Conservation (phyloP, 2,329 filamentous ascomycete genomes). For the Cucurbitaria berberidis region DNA sequence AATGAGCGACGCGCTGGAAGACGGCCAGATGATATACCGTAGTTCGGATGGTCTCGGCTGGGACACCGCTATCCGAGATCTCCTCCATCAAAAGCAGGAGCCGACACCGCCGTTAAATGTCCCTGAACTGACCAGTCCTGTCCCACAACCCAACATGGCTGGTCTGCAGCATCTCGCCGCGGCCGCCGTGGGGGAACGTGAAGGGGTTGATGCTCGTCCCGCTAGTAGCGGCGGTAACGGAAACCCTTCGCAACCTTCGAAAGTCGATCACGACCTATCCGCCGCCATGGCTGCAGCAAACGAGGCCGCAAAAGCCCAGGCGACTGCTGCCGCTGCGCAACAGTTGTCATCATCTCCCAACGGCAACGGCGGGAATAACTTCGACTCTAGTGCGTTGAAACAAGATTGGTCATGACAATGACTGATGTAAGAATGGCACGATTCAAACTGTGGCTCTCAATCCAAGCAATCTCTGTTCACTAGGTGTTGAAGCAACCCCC, state of each 20-base stretch:
- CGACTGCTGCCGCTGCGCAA: conserved; percentile 44
- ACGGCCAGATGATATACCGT: conserved; percentile 41
- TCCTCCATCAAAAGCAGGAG: conserved; percentile 39
- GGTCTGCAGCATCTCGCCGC: conserved; percentile 48
- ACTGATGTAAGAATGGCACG: neutral
- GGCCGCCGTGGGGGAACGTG: conserved; percentile 47
- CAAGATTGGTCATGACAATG: conserved; percentile 6
- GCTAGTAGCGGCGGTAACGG: conserved; percentile 35
- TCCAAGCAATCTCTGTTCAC: too few relatives aligned
- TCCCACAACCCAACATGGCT: conserved; percentile 45
- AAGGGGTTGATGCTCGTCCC: conserved; percentile 35
- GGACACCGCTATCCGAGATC: conserved; percentile 44
- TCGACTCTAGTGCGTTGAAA: conserved; percentile 17
- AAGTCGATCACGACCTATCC: conserved; percentile 43
- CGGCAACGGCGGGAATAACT: conserved; percentile 20
- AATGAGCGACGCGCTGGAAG: conserved; percentile 41
- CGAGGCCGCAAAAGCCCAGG: conserved; percentile 45
- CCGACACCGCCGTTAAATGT: conserved; percentile 25
- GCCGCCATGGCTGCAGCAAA: conserved; percentile 47
- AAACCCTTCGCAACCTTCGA: conserved; percentile 20
- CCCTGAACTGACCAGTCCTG: conserved; percentile 33
- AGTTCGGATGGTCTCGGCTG: conserved; percentile 41
- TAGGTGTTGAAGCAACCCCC: too few relatives aligned
- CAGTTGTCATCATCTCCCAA: conserved; percentile 30
- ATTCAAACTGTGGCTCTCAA: too few relatives aligned